phyloP scores from a whole-genome alignment of 2,329 filamentous ascomycete genomes.

The Penicillium occitanis region DNA sequence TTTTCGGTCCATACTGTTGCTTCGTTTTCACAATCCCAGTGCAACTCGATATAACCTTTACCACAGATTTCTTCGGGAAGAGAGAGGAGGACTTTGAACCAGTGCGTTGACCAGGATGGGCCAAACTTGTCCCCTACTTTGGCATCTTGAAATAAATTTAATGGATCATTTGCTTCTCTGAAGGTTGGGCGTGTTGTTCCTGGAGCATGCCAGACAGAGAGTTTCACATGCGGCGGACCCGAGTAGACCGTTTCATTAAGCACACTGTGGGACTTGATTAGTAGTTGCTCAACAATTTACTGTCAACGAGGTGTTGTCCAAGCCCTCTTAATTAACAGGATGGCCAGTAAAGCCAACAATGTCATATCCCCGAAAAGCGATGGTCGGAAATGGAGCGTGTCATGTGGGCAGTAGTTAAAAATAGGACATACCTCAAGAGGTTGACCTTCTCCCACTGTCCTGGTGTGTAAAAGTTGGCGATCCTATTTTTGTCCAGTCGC shows the following conservation, averaged over 20 bases:
- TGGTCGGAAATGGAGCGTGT: no score
- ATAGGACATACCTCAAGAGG: constrained; percentile 59
- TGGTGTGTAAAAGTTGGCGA: constrained; percentile 62
- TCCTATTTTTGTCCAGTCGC: constrained; percentile 1
- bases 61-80: constrained; percentile 70
- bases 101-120: constrained; percentile 95
- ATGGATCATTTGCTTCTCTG: constrained; percentile 65
- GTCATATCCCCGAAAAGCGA: no score
- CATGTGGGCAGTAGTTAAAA: neutral
- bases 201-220: constrained; percentile 83
- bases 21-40: constrained; percentile 95
- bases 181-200: constrained; percentile 78
- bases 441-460: constrained; percentile 78
- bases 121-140: constrained; percentile 78
- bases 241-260: constrained; percentile 66
- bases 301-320: neutral
- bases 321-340: no score
- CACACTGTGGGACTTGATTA: constrained; percentile 53
- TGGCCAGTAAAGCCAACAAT: no score
- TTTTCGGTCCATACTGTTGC: constrained; percentile 91
- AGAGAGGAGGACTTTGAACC: constrained; percentile 82
- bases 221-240: constrained; percentile 72
- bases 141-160: constrained; percentile 73
- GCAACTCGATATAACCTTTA: constrained; percentile 82
- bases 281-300: neutral